Base-by-base conservation (phyloP, 2,329 filamentous ascomycete genomes). In the Chrysoporthe puriensis region DNA sequence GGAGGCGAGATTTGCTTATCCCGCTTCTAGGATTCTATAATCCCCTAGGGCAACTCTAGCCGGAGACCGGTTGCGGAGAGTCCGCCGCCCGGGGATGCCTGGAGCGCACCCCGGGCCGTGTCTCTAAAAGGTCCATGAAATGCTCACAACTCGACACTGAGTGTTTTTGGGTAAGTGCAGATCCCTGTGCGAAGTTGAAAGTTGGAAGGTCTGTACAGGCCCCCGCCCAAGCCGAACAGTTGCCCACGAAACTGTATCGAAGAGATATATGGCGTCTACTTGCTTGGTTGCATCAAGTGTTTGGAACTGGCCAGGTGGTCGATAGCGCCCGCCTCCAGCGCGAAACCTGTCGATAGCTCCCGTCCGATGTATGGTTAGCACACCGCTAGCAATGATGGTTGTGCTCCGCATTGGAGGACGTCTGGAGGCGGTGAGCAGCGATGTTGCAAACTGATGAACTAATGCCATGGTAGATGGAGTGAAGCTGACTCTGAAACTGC, bases 391-490 rank as follows among this genome's bases (percentile, higher is more conserved):
- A 34, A 4, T 4, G 32, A 32, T 34, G 21, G 50, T 54, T 54
- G 32, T 54, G 13, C 32, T 16, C 16, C 13, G 2, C 48, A n/a
- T 21, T 26, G 44, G 18, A n/a, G 18, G 34, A 46, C 14, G 44
- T 46, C 26, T 57, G 54, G 54, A 57, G 54, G 54, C 54, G 54
- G 54, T 57, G 54, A 57, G 54, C 16, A 57, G 32, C 54, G 50
- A 34, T 54, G 32, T 16, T 32, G 21, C 50, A 26, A 16, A 1
- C 16, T 16, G 21, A 34, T 13, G 16, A 34, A 52, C 2, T 26
- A 26, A 5, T 4, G 26, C n/a, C 48, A 32, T 52, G 48, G 46
- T 52, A 21, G 3, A 9, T 50, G 21, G 18, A 11, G 32, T 3
- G 26, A 32, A 13, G 26, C 26, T 54, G 50, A 54, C 21, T 54